A percentile compares a stretch with the other conserved stretches of the same genome.
phyloP scores from a whole-genome alignment of 768 basidiomycete genomes.

The Termitomyces sp. region DNA sequence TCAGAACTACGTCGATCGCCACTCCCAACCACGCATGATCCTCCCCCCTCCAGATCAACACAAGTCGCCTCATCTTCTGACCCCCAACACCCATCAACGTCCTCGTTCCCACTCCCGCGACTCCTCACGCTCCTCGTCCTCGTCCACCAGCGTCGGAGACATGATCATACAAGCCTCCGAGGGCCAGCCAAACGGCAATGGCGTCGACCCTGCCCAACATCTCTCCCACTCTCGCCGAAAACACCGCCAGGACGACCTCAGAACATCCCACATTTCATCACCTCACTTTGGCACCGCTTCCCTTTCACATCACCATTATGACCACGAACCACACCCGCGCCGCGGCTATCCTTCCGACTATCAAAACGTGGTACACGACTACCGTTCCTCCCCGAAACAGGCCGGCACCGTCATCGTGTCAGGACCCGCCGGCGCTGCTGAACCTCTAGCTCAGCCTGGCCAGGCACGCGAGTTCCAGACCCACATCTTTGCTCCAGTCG shows the following conservation, averaged over 20 bases:
- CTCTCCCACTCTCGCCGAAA: neutral
- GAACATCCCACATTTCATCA: neutral
- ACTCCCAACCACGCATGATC: conserved; percentile 15
- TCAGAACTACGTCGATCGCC: neutral
- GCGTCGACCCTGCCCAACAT: neutral
- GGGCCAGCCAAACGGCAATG: conserved; percentile 14
- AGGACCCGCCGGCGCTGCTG: conserved; percentile 15
- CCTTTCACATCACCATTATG: neutral
- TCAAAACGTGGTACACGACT: conserved; percentile 13
- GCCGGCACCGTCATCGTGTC: conserved; percentile 9
- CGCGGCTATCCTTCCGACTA: conserved; percentile 3
- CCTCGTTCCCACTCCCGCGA: conserved; percentile 13
- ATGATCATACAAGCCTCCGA: conserved; percentile 38
- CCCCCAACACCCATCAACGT: neutral
- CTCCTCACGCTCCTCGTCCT: conserved; percentile 31
- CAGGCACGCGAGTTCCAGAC: conserved; percentile 48
- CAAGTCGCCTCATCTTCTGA: neutral
- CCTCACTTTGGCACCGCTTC: neutral
- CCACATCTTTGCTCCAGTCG: conserved; percentile 70
- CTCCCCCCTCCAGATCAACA: conserved; percentile 9
- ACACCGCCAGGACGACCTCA: neutral
- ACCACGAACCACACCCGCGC: conserved; percentile 6
- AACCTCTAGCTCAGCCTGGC: conserved; percentile 22
- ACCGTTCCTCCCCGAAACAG: conserved; percentile 7
- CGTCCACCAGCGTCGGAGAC: conserved; percentile 40